These are phyloP conservation scores for Tephrocybe sp. DNA, from an alignment of 768 basidiomycete genomes.

Conservation along the genomic window DNA sequence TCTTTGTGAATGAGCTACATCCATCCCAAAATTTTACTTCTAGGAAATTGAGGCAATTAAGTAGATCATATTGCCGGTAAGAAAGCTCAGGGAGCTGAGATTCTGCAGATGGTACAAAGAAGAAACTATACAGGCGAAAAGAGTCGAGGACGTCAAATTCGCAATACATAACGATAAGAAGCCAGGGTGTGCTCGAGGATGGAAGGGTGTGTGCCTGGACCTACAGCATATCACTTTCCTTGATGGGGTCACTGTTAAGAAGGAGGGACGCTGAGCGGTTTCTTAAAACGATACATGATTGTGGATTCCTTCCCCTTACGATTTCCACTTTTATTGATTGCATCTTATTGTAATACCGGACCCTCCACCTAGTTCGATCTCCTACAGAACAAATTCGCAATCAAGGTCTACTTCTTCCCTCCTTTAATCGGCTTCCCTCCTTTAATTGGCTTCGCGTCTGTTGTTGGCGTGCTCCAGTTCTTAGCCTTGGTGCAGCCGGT, in stretches of 20 bases:
- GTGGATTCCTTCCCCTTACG: too few species aligned
- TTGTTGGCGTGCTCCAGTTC: too few species aligned
- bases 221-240: neutral
- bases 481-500: too few species aligned
- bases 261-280: neutral
- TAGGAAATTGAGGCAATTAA: neutral
- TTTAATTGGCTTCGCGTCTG: too few species aligned
- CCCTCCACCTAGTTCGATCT: too few species aligned
- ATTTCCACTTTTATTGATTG: too few species aligned
- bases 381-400: too few species aligned
- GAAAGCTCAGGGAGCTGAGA: neutral
- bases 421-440: too few species aligned
- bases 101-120: neutral
- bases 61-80: neutral
- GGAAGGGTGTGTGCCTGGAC: neutral
- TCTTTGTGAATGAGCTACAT: neutral
- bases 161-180: neutral
- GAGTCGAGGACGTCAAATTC: neutral
- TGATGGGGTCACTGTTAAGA: neutral
- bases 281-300: too few species aligned
- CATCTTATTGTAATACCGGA: too few species aligned
- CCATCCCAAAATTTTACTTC: neutral
- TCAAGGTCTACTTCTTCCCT: too few species aligned
- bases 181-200: neutral
- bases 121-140: neutral